Base-by-base conservation (phyloP, 306 rosid species). In the Vigna radiata region DNA sequence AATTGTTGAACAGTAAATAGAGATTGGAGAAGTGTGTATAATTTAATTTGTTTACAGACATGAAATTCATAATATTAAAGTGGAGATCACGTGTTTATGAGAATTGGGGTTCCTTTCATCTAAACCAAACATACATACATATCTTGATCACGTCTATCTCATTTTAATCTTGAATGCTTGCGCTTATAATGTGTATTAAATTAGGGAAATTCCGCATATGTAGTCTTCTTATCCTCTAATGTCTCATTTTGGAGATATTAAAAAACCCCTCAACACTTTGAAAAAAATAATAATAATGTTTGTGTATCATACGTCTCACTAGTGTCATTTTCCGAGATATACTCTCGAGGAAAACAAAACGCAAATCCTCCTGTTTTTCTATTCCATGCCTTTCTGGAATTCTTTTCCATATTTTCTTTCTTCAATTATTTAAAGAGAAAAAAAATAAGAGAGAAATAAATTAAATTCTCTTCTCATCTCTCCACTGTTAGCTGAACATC, bases 291-390 rank as follows among this genome's bases (percentile, higher is more conserved):
- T 25, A 31, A 75, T 46, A 31, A 64, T 81, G 77, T 75, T 68
- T 59, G 61, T 59, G 37, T 68, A 77, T 81, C 77, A 75, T 75
- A 75, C 84, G 73, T 75, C 59, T 81, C 84, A 68, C 88, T 85
- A 89, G 77, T 88, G 98, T 93, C 98, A 83, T 93, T 93, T 91
- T 93, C 96, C 87, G 23, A 90, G 78, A 86, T 84, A 93, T 88
- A 88, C 96, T 85, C 85, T 84, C 86, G 82, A 82, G 86, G 81
- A 85, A 84, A 81, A 86, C 85, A 84, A 82, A 68, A 77, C 83
- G 25, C 78, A 74, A 85, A 70, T 73, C 88, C 89, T 78, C 83
- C 64, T 65, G 75, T 83, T 66, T 72, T 67, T 72, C 77, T 76
- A 83, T 75, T 72, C 87, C 64, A 13, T 76, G 54, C 82, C 85